Evolutionary conservation across 2,329 filamentous ascomycete genomes (phyloP).

Genomic region (Colletotrichum incanum): DNA sequence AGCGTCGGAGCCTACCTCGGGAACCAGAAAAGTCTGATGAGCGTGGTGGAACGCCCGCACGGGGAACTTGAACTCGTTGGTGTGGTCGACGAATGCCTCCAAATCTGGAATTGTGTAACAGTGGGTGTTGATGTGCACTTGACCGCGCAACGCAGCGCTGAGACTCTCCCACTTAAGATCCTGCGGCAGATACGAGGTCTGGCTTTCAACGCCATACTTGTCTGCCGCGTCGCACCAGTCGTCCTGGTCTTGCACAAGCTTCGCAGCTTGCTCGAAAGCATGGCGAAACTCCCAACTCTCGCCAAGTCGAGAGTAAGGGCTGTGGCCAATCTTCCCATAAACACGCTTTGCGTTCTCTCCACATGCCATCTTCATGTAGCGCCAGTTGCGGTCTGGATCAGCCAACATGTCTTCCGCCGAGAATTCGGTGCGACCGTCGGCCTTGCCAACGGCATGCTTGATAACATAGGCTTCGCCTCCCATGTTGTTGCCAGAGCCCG

Average conservation of each 20-base stretch:
- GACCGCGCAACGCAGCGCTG: slow-evolving; percentile 74
- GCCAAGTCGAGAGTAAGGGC: slow-evolving; percentile 74
- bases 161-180: slow-evolving; percentile 76
- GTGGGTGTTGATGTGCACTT: slow-evolving; percentile 80
- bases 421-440: slow-evolving; percentile 74
- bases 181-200: slow-evolving; percentile 73
- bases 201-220: slow-evolving; percentile 62
- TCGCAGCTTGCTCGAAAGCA: slow-evolving; percentile 75
- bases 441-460: slow-evolving; percentile 76
- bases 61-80: slow-evolving; percentile 79
- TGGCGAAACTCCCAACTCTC: slow-evolving; percentile 80
- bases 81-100: slow-evolving; percentile 79
- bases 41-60: slow-evolving; percentile 80
- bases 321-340: slow-evolving; percentile 70
- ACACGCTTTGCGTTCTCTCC: slow-evolving; percentile 78
- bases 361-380: slow-evolving; percentile 85
- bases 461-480: slow-evolving; percentile 80
- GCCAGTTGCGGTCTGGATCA: slow-evolving; percentile 75
- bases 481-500: slow-evolving; percentile 81
- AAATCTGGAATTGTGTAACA: slow-evolving; percentile 81
- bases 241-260: slow-evolving; percentile 72
- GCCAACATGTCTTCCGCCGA: slow-evolving; percentile 76
- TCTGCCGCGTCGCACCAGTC: slow-evolving; percentile 77
- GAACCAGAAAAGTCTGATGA: slow-evolving; percentile 76
- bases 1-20: slow-evolving; percentile 64